These are phyloP conservation scores for Penicillium sp. DNA, from an alignment of 2,329 filamentous ascomycete species.

Conservation along the genomic window DNA sequence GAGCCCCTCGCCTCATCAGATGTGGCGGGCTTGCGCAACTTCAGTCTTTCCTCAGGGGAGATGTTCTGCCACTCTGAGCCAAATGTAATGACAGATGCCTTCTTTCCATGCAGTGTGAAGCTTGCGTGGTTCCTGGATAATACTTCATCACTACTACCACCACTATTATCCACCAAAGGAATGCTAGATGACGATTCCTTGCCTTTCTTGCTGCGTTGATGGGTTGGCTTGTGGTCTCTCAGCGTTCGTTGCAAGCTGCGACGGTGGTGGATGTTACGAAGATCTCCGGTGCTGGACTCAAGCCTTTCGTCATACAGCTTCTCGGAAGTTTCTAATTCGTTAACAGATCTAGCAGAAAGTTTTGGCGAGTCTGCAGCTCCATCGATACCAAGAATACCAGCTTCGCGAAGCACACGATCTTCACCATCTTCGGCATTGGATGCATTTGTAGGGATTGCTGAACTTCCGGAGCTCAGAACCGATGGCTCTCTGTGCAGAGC, in stretches of 20 bases:
- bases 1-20: constrained; percentile 35
- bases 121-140: constrained; percentile 76
- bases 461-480: constrained; percentile 33
- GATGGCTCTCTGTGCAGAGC: constrained; percentile 33
- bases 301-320: constrained; percentile 36
- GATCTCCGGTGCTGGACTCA: constrained; percentile 43
- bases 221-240: constrained; percentile 67
- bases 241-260: constrained; percentile 87
- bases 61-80: constrained; percentile 83
- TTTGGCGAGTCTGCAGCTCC: constrained; percentile 41
- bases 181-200: constrained; percentile 66
- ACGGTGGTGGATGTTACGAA: constrained; percentile 62
- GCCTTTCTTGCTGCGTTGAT: constrained; percentile 70
- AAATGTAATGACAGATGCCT: constrained; percentile 95
- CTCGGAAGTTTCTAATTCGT: constrained; percentile 40
- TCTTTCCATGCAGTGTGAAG: constrained; percentile 96
- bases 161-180: constrained; percentile 48
- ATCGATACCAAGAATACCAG: constrained; percentile 57
- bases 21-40: constrained; percentile 53
- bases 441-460: constrained; percentile 32
- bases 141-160: constrained; percentile 53
- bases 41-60: constrained; percentile 67
- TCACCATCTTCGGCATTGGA: constrained; percentile 60
- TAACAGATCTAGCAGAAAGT: constrained; percentile 33
- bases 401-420: constrained; percentile 63